These are phyloP conservation scores for Clavispora vitiphila DNA, from an alignment of 805 yeast species.

Conservation along the genomic window DNA sequence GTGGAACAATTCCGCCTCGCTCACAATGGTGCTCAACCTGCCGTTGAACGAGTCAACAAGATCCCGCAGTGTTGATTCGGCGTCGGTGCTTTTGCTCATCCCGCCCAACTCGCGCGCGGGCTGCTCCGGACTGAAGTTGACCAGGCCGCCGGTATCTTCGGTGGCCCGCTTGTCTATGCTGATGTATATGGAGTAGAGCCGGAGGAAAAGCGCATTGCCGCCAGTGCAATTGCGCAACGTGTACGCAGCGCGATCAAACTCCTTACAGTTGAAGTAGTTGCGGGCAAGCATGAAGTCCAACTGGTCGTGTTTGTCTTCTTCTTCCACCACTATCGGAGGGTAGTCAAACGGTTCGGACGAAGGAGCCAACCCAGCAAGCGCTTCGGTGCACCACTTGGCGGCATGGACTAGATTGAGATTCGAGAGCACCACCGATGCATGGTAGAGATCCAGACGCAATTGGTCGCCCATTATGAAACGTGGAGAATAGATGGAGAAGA, in stretches of 20 bases:
- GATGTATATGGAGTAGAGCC: constrained; percentile 64
- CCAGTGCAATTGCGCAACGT: constrained; percentile 48
- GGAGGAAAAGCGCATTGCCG: constrained; percentile 53
- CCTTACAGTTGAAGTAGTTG: constrained; percentile 74
- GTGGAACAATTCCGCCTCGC: constrained; percentile 35
- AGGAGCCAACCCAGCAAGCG: constrained; percentile 53
- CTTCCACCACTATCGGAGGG: constrained; percentile 10
- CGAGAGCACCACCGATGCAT: constrained; percentile 36
- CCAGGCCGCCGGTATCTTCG: constrained; percentile 66
- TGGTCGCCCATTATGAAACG: constrained; percentile 5
- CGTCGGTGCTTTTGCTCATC: background rate
- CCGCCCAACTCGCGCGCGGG: background rate
- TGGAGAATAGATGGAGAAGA: no score
- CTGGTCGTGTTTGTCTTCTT: constrained; percentile 34
- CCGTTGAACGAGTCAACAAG: constrained; percentile 22
- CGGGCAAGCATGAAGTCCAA: constrained; percentile 57
- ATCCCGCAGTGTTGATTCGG: constrained; percentile 4
- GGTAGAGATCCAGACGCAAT: background rate
- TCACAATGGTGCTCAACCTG: constrained; percentile 30
- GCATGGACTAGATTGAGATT: constrained; percentile 61
- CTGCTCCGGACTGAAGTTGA: constrained; percentile 31
- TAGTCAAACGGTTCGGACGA: constrained; percentile 11
- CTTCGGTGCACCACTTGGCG: constrained; percentile 83
- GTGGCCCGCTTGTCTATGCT: constrained; percentile 73
- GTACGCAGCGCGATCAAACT: constrained; percentile 72